Evolutionary conservation across 305 asterid genomes (phyloP), one percentile per base, ranked within the genome.

Genomic region (Fraxinus velutina): DNA sequence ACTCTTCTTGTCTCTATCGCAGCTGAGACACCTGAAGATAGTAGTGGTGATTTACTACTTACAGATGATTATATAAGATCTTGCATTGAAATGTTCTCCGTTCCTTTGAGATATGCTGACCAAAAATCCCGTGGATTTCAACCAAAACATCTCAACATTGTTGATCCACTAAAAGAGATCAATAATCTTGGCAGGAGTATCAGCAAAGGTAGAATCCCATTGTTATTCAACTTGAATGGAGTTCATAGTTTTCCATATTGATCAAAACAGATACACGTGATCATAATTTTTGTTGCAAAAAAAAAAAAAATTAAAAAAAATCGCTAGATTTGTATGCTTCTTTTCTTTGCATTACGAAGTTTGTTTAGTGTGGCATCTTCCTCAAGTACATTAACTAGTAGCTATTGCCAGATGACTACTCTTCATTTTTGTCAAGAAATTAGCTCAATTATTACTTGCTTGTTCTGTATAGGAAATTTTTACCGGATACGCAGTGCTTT

Each of bases 121-220:
- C 84, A 32, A 47, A 88, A 34, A 70, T 83, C 86, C 7, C 92
- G 91, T 5, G 82, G 88, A 47, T 91, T 94, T 87, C 94, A 79
- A 70, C 84, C 9, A 73, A 94, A 94, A 90, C 81, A 89, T 89
- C 92, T 94, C 15, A 94, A 94, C 85, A 90, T 94, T 24, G 87
- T 94, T 74, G 98, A 94, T 86, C 98, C 98, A 4, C 89, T 93
- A 50, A 93, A 90, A 83, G 96, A 92, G 80, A 79, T 60, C 83
- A 92, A 94, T 83, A 94, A 94, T 88, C 96, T 94, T 47, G 98
- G 98, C 33, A 92, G 98, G 5, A 93, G 98, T 81, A 94, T 94
- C 64, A 90, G 90, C 84, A 88, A 89, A 93, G 97, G 98, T 94
- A 89, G 66, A n/a, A 70, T 5, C 32, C 19, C 34, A 44, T 39